These are phyloP conservation scores for Colletotrichum lentis DNA, from an alignment of 2,329 filamentous ascomycete genomes.

Conservation along the genomic window DNA sequence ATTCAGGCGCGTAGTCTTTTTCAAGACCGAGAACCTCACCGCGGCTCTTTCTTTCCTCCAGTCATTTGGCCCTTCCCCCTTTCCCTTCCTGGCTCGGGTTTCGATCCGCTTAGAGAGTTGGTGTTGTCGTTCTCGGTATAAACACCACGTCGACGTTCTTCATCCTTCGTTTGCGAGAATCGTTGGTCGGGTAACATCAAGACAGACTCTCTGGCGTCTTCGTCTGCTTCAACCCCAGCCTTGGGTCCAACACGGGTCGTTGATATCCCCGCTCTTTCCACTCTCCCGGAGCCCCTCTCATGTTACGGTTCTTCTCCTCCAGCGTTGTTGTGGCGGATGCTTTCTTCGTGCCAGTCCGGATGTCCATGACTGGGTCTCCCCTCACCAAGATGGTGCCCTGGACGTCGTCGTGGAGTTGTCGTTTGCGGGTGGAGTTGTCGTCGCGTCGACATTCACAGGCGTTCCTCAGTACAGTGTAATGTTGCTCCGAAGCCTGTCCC, in stretches of 20 bases:
- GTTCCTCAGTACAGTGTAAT: background rate
- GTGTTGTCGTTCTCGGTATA: slow-evolving; percentile 10
- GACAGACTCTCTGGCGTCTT: background rate
- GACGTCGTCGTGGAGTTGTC: slow-evolving; percentile 1
- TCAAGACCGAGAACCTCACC: background rate
- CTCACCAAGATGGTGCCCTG: too few relatives aligned
- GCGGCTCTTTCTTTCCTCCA: slow-evolving; percentile 27
- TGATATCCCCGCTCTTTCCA: background rate
- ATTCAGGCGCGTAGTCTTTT: background rate
- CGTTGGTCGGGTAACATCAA: background rate
- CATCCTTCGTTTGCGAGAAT: background rate
- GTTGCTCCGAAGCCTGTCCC: slow-evolving; percentile 1
- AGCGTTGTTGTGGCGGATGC: background rate
- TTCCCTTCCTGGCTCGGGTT: background rate
- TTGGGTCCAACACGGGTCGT: background rate
- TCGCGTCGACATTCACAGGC: background rate
- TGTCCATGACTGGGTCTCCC: background rate
- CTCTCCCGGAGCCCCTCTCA: background rate
- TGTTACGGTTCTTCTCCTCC: background rate
- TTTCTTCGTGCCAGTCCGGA: background rate
- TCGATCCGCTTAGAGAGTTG: background rate
- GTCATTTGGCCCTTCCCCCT: slow-evolving; percentile 5
- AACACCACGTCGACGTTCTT: background rate
- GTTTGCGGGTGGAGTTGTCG: background rate
- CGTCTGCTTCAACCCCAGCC: background rate